Conservation (phyloP, 2,329 filamentous ascomycete species). For the Emergomyces pasteurianus region DNA sequence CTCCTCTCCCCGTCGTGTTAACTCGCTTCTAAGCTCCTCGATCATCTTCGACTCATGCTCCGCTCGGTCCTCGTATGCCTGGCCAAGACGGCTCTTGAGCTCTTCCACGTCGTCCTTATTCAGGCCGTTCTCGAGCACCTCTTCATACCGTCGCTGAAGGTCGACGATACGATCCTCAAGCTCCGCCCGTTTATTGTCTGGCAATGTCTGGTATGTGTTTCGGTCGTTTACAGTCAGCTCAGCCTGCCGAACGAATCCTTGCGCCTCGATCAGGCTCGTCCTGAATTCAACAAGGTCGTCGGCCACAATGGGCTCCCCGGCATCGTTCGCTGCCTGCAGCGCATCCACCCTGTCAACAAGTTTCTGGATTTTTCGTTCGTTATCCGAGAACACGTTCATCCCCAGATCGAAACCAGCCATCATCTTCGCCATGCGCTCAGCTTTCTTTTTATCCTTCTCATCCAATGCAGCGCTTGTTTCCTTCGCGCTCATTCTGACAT, state of each 20-base stretch:
- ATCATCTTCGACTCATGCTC: slow-evolving; percentile 61
- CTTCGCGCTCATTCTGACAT: slow-evolving; percentile 93
- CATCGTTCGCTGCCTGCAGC: slow-evolving; percentile 62
- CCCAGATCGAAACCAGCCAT: slow-evolving; percentile 97
- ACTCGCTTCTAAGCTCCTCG: slow-evolving; percentile 64
- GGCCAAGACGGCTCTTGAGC: slow-evolving; percentile 65
- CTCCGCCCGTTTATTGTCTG: slow-evolving; percentile 54
- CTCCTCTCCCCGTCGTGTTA: slow-evolving; percentile 67
- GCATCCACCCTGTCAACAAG: slow-evolving; percentile 74
- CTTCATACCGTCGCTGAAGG: slow-evolving; percentile 74
- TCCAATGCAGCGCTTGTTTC: slow-evolving; percentile 82
- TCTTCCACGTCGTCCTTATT: slow-evolving; percentile 69
- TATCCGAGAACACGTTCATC: slow-evolving; percentile 83
- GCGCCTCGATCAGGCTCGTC: slow-evolving; percentile 71
- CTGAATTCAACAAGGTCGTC: slow-evolving; percentile 70
- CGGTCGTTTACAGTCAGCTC: slow-evolving; percentile 73
- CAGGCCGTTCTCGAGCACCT: slow-evolving; percentile 67
- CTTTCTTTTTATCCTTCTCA: slow-evolving; percentile 97
- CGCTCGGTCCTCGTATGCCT: slow-evolving; percentile 64
- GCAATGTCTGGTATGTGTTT: slow-evolving; percentile 44
- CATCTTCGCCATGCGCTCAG: slow-evolving; percentile 99
- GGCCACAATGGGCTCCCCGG: slow-evolving; percentile 67
- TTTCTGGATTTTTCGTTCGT: slow-evolving; percentile 72
- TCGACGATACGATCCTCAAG: slow-evolving; percentile 63
- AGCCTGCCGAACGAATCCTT: slow-evolving; percentile 84